Conservation (phyloP, 2,329 filamentous ascomycete species). For the Colletotrichum eleusines region DNA sequence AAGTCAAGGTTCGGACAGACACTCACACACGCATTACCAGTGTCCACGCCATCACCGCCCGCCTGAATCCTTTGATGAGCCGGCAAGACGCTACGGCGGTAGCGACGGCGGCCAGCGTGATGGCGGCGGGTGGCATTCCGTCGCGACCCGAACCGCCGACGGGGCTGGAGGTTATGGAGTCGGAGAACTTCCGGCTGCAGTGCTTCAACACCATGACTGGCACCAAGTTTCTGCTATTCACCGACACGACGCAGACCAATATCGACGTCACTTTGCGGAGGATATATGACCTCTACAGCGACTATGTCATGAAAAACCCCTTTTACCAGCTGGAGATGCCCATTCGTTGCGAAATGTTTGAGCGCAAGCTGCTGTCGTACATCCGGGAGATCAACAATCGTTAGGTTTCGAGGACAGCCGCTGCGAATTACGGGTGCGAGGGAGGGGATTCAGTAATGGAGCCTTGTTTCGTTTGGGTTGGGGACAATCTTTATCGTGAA, state of each 20-base stretch:
- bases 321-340: slow-evolving; percentile 99
- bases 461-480: slow-evolving; percentile 11
- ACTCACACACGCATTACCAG: slow-evolving; percentile 52
- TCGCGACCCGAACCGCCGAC: slow-evolving; percentile 73
- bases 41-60: slow-evolving; percentile 76
- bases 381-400: slow-evolving; percentile 78
- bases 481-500: slow-evolving; percentile 11
- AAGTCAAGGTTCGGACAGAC: slow-evolving; percentile 7
- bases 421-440: neutral
- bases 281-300: slow-evolving; percentile 94
- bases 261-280: slow-evolving; percentile 85
- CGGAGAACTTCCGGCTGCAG: slow-evolving; percentile 92
- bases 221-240: slow-evolving; percentile 95
- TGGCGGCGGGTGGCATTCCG: slow-evolving; percentile 48
- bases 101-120: slow-evolving; percentile 51
- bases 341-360: slow-evolving; percentile 93
- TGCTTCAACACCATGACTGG: slow-evolving; percentile 97
- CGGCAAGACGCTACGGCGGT: slow-evolving; percentile 52
- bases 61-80: slow-evolving; percentile 68
- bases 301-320: slow-evolving; percentile 99
- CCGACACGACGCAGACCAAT: slow-evolving; percentile 87
- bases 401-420: slow-evolving; percentile 45
- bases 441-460: neutral
- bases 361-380: slow-evolving; percentile 85
- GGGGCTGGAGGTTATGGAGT: slow-evolving; percentile 93